Evolutionary conservation across 306 rosid genomes (phyloP), one percentile per base, ranked within the genome.

Genomic region (Calophaca sinica): DNA sequence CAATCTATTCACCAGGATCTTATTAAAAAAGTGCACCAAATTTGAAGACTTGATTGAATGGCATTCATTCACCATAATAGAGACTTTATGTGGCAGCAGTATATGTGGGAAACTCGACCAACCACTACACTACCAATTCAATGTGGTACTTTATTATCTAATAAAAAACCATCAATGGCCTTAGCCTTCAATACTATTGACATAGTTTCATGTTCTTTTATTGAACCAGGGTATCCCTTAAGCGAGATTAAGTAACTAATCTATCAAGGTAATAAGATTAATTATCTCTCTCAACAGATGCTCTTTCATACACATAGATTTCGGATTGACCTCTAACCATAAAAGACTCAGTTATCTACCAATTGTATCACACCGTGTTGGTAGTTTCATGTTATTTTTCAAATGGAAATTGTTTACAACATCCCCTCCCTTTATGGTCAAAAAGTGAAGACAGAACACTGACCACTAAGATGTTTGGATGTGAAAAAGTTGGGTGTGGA

Each of bases 401-500:
- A 3, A 50, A 12, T 42, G 60, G 63, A 68, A 73, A 65, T 38
- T 39, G 39, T 42, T 57, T 35, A 46, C 54, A 45, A 42, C 46
- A 32, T 9, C 59, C 38, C 46, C 31, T 3, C 5, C 63, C 13
- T 64, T 29, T 74, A 52, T 75, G 74, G 74, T 62, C 73, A 69
- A 81, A 80, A 68, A 74, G 77, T 20, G 41, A 44, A 75, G 73
- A 26, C 26, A 20, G 26, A 20, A 20, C 26, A 20, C 26, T 20
- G 26, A 20, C 26, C 26, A 20, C 26, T 20, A 69, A 62, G 46
- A 81, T 75, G 78, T 54, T 70, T 76, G 81, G 13, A 62, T 76
- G 31, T 71, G 85, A 36, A 76, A 80, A 75, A 45, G 74, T 48
- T 70, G 57, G 20, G 45, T 69, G 57, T 35, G 51, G 74, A 70